Evolutionary conservation across 1,139 yeast species (phyloP).

Genomic region (Sugiyamaella pinicola): DNA sequence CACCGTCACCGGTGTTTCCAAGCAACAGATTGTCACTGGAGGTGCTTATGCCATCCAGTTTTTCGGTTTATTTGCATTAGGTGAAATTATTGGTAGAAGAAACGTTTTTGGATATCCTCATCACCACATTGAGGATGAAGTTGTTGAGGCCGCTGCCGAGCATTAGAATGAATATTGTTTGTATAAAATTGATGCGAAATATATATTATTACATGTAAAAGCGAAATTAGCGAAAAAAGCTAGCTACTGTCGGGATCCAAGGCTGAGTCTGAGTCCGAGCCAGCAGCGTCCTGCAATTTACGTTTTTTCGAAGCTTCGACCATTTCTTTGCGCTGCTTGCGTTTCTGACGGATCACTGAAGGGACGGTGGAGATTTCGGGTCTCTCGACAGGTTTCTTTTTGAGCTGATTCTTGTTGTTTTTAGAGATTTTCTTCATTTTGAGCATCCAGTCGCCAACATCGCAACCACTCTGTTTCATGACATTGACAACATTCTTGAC

Average conservation of each 20-base stretch:
- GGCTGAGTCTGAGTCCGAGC: conserved; percentile 9
- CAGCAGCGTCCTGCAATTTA: conserved; percentile 39
- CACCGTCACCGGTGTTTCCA: conserved; percentile 51
- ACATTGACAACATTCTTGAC: conserved; percentile 87
- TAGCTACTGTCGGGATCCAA: background rate
- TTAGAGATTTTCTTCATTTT: conserved; percentile 68
- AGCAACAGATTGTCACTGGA: conserved; percentile 64
- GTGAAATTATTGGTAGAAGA: conserved; percentile 98
- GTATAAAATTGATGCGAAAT: conserved; percentile 15
- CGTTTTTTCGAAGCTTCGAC: conserved; percentile 76
- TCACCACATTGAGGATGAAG: conserved; percentile 17
- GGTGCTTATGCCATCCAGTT: conserved; percentile 81
- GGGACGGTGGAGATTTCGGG: conserved; percentile 88
- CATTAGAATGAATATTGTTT: conserved; percentile 15
- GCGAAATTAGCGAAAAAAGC: background rate
- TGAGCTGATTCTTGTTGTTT: conserved; percentile 65
- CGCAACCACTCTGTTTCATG: conserved; percentile 89
- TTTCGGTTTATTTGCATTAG: conserved; percentile 88
- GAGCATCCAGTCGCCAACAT: conserved; percentile 79
- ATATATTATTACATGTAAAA: conserved; percentile 7
- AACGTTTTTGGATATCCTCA: conserved; percentile 77
- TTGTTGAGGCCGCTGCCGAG: conserved; percentile 12
- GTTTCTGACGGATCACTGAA: conserved; percentile 62
- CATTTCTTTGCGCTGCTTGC: conserved; percentile 68
- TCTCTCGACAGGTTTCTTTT: conserved; percentile 63